Evolutionary conservation across 139 green algal species (phyloP).

Genomic region (Chlamydomonas urium): DNA sequence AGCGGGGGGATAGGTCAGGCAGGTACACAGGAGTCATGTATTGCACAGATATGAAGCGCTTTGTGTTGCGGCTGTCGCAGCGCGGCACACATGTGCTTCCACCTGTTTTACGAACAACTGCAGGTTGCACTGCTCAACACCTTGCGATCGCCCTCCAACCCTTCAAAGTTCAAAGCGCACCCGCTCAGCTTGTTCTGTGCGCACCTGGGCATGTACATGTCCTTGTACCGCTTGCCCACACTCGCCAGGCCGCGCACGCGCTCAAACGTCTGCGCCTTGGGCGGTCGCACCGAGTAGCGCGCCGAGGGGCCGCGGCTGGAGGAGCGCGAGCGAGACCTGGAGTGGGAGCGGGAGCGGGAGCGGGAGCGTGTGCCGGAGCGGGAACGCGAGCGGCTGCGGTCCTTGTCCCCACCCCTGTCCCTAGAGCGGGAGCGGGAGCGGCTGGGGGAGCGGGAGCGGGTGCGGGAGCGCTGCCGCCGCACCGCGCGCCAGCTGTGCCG

Average conservation of each 20-base stretch:
- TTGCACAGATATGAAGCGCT: too few relatives aligned
- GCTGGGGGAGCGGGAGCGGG: conserved; percentile 14
- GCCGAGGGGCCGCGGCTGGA: not conserved
- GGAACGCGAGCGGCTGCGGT: conserved; percentile 10
- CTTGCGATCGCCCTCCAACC: too few relatives aligned
- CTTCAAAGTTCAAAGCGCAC: too few relatives aligned
- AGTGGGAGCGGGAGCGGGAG: conserved; percentile 14
- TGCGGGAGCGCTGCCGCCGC: conserved; percentile 16
- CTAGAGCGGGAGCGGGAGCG: conserved; percentile 1
- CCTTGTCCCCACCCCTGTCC: not conserved
- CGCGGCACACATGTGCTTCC: too few relatives aligned
- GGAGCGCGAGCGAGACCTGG: conserved; percentile 9
- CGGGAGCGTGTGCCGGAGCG: conserved; percentile 8
- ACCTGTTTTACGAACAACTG: too few relatives aligned
- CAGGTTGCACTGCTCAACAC: too few relatives aligned
- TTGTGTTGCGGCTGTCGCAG: too few relatives aligned
- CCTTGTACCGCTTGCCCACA: conserved; percentile 53
- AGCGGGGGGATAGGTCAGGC: too few relatives aligned
- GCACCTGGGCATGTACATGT: conserved; percentile 53
- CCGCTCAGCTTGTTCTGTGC: too few relatives aligned
- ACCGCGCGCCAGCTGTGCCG: not conserved
- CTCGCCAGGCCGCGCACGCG: conserved; percentile 28
- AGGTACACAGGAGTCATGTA: too few relatives aligned
- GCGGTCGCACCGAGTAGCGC: conserved; percentile 36
- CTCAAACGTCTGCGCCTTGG: conserved; percentile 37